Evolutionary conservation across 352 stramenopile genomes (phyloP).

Genomic region (Phytophthora macrochlamydospora): DNA sequence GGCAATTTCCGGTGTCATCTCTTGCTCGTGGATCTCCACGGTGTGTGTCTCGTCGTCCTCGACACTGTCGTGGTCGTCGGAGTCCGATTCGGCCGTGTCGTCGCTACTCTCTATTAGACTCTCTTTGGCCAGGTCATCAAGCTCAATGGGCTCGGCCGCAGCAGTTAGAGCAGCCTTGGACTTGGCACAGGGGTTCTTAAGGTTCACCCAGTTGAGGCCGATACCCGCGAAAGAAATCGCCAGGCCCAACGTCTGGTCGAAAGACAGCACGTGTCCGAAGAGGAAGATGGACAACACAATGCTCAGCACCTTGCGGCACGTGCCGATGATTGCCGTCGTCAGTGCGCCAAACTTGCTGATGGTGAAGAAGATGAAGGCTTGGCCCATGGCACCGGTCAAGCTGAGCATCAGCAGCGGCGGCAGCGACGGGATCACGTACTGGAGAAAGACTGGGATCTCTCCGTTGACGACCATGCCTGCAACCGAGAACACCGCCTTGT

Average conservation of each 20-base stretch:
- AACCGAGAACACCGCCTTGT: constrained; percentile 76
- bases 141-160: constrained; percentile 13
- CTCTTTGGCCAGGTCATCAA: constrained; percentile 51
- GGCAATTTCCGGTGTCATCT: constrained; percentile 49
- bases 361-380: constrained; percentile 89
- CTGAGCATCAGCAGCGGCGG: constrained; percentile 76
- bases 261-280: constrained; percentile 77
- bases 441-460: constrained; percentile 67
- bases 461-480: constrained; percentile 75
- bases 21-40: constrained; percentile 29
- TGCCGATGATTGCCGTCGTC: constrained; percentile 87
- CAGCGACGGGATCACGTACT: constrained; percentile 61
- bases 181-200: constrained; percentile 57
- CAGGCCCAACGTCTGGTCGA: constrained; percentile 71
- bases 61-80: constrained; percentile 47
- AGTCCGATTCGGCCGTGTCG: constrained; percentile 66
- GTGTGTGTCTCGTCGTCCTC: constrained; percentile 5
- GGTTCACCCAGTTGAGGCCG: constrained; percentile 77
- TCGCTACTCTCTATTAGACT: constrained; percentile 68
- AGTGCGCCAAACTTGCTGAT: constrained; percentile 88
- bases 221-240: constrained; percentile 73
- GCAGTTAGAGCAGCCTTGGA: constrained; percentile 20
- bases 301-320: constrained; percentile 85
- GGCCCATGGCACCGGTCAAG: constrained; percentile 73
- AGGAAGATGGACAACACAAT: constrained; percentile 86